Evolutionary conservation across 345 rosid genomes (phyloP), one percentile per base, ranked within the genome.

Genomic region (Salix purpurea): DNA sequence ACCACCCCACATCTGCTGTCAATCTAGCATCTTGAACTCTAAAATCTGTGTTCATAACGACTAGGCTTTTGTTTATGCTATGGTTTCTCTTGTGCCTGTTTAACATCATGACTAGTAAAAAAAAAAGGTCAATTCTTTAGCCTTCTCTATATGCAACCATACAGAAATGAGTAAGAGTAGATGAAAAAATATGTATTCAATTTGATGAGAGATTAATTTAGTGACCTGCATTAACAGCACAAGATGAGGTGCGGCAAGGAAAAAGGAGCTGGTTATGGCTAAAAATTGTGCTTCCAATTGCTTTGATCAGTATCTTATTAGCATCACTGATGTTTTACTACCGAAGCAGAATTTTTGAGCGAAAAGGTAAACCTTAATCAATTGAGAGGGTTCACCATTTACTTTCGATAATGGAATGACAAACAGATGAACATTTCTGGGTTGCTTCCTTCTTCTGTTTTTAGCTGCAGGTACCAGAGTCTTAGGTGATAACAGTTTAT

Each of bases 221-320:
- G 2, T 28, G 28, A 64, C 30, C 56, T 21, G 36, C 6, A 36
- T 77, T 74, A 26, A 50, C 83, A 84, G 86, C 85, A 74, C 71
- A 79, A 67, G 65, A 48, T 7, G 88, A 73, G 32, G 74, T 21
- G 18, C 70, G 36, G 58, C 60, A n/a, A 6, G 56, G 62, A 66
- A 71, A 72, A 46, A 83, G 78, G 66, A 65, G 60, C 52, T 15
- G 56, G 52, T 3, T 87, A 14, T 44, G 83, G 69, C 76, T 67
- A 7, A 75, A 72, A 13, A 32, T 71, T 66, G 52, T 76, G 36
- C 40, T 79, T 78, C 83, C 87, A 10, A 65, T 76, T 13, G 74
- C 81, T 39, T n/a, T 75, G 2, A 61, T 65, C 40, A 40, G 79
- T 64, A 11, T 86, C 39, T 62, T 85, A 9, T 13, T 70, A 5